A percentile compares a stretch with the other conserved stretches of the same genome.
phyloP scores from a whole-genome alignment of 441 rosid species.

The Erodium moschatum region DNA sequence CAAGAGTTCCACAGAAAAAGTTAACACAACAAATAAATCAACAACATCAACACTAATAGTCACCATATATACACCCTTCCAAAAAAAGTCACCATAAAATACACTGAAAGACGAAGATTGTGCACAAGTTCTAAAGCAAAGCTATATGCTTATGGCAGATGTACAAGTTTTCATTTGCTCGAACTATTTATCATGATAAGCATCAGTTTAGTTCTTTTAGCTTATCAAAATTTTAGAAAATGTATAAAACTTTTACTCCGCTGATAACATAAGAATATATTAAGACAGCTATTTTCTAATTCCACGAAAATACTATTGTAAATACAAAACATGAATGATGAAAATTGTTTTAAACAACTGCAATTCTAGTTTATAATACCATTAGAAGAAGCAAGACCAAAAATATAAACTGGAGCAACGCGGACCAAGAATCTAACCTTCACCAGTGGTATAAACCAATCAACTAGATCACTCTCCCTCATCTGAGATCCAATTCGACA shows the following conservation, averaged over 20 bases:
- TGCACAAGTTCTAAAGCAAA: neutral
- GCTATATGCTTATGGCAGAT: neutral
- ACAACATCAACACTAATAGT: too few species aligned
- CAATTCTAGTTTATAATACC: too few species aligned
- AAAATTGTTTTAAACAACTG: too few species aligned
- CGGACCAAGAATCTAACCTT: constrained; percentile 44
- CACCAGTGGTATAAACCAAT: constrained; percentile 61
- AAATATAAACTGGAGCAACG: too few species aligned
- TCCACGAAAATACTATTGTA: neutral
- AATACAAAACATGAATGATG: neutral
- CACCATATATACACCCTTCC: too few species aligned
- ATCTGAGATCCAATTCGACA: constrained; percentile 50
- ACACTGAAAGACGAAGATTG: neutral
- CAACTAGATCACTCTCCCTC: constrained; percentile 63
- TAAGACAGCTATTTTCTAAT: neutral
- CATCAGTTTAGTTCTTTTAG: neutral
- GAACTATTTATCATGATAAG: neutral
- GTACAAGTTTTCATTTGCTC: neutral
- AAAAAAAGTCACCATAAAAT: too few species aligned
- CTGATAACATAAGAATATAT: neutral
- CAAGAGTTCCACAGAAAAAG: too few species aligned
- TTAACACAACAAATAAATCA: too few species aligned
- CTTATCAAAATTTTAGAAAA: neutral
- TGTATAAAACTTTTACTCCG: neutral
- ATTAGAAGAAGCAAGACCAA: too few species aligned